Base-by-base conservation (phyloP, 116 monocot species). In the Iris pallida region DNA sequence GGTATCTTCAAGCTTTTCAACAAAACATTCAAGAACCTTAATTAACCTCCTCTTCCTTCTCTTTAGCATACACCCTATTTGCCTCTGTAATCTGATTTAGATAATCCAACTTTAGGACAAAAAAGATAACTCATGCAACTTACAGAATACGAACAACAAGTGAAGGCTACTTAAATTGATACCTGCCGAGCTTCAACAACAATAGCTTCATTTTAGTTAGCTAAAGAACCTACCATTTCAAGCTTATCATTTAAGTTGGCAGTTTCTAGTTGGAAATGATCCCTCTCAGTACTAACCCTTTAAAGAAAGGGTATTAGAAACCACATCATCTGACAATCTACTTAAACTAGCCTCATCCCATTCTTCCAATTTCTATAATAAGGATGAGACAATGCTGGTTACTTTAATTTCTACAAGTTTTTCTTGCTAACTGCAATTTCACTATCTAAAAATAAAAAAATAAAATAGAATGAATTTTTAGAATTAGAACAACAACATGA, bases 141-240 rank as follows among this genome's bases (percentile, higher is more conserved):
- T 20, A 9, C n/a, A n/a, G n/a, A n/a, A 18, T 57, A 5, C 18
- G 0, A 47, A 63, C 45, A 46, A 8, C 17, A 63, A 63, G 63
- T 7, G 16, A n/a, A n/a, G n/a, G n/a, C n/a, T n/a, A 16, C 4
- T 4, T 20, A 49, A 64, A 47, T 20, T 64, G 20, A 59, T 81
- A 91, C 91, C 64, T 87, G 84, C 78, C n/a, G 75, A 59, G 87
- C 87, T 69, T 91, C 91, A 61, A 87, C 72, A 47, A 84, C 84
- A 78, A 85, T 64, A 30, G 91, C 91, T 82, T 91, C 91, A 70
- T 84, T 91, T 76, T 91, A 87, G 73, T 91, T 87, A 78, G 82
- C 91, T 68, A 91, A 77, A 53, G 91, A 65, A 70, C 75, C 75
- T 18, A 71, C 72, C 82, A 85, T 79, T 8, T 87, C 91, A 75